These are phyloP conservation scores for Diaporthe velutina DNA, from an alignment of 2,329 filamentous ascomycete species.

Conservation along the genomic window DNA sequence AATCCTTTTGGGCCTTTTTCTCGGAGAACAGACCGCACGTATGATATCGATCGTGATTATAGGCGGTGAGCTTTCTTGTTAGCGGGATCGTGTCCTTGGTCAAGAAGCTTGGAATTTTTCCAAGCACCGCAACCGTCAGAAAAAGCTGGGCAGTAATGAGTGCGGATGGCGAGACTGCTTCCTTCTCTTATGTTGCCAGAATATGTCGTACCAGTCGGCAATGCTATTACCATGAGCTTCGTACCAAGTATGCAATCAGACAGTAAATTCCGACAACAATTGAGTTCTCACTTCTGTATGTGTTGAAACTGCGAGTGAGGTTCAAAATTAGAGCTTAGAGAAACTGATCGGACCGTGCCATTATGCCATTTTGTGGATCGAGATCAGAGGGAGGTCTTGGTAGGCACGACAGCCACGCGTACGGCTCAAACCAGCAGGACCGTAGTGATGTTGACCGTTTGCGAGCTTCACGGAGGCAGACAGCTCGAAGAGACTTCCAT, in stretches of 20 bases:
- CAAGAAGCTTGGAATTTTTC: not conserved
- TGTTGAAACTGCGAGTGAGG: not conserved
- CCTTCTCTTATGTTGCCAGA: not conserved
- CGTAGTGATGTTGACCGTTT: too few species aligned
- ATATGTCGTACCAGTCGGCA: not conserved
- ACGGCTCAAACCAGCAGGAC: too few species aligned
- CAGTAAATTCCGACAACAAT: not conserved
- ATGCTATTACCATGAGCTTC: not conserved
- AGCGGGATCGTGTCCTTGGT: not conserved
- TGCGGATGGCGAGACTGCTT: not conserved
- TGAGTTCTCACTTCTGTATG: not conserved
- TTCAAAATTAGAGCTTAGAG: not conserved
- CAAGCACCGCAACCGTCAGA: not conserved
- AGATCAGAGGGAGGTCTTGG: not conserved
- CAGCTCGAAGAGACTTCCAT: not conserved
- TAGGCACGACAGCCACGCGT: too few species aligned
- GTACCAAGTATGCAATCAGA: not conserved
- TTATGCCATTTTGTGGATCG: not conserved
- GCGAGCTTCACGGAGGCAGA: not conserved
- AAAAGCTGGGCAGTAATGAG: not conserved
- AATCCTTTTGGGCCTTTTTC: constrained; percentile 1
- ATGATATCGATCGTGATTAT: constrained; percentile 18
- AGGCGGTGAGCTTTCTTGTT: constrained; percentile 7
- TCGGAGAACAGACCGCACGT: not conserved
- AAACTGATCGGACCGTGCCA: not conserved